A percentile compares a stretch with the other conserved stretches of the same genome.
Evolutionary conservation across 495 filamentous ascomycete species (phyloP).

Genomic region (Penicillium atrosanguineum): DNA sequence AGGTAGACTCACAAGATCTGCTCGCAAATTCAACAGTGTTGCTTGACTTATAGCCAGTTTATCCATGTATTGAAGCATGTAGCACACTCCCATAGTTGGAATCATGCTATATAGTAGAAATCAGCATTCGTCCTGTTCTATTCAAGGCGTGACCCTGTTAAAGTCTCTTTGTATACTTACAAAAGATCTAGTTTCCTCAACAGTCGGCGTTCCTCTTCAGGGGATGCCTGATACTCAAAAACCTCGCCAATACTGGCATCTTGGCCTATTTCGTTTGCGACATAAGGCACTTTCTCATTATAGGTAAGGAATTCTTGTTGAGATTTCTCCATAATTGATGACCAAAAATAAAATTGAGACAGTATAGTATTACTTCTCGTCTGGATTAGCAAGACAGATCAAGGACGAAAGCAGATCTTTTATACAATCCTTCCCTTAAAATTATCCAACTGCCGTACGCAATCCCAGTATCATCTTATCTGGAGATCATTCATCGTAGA

Average conservation of each 20-base stretch:
- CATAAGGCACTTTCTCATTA: background rate
- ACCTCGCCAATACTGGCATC: background rate
- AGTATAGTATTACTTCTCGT: background rate
- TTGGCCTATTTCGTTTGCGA: background rate
- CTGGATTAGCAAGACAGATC: too few species aligned
- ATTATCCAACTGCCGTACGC: background rate
- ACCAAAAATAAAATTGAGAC: background rate
- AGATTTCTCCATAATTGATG: background rate
- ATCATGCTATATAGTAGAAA: slow-evolving; percentile 23
- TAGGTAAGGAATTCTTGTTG: background rate
- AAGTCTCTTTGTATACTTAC: background rate
- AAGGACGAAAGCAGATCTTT: background rate
- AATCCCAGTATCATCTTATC: background rate
- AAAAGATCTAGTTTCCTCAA: slow-evolving; percentile 1
- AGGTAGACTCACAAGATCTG: background rate
- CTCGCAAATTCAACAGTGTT: slow-evolving; percentile 40
- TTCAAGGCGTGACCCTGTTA: background rate
- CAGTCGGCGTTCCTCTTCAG: slow-evolving; percentile 1
- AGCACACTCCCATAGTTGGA: slow-evolving; percentile 47
- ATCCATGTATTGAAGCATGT: slow-evolving; percentile 56
- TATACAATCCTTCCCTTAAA: background rate
- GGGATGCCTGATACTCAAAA: background rate
- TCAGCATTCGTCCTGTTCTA: background rate
- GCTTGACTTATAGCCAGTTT: slow-evolving; percentile 57
- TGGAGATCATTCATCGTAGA: too few species aligned